Base-by-base conservation (phyloP, 768 basidiomycete genomes). In the Harrya chromipes region DNA sequence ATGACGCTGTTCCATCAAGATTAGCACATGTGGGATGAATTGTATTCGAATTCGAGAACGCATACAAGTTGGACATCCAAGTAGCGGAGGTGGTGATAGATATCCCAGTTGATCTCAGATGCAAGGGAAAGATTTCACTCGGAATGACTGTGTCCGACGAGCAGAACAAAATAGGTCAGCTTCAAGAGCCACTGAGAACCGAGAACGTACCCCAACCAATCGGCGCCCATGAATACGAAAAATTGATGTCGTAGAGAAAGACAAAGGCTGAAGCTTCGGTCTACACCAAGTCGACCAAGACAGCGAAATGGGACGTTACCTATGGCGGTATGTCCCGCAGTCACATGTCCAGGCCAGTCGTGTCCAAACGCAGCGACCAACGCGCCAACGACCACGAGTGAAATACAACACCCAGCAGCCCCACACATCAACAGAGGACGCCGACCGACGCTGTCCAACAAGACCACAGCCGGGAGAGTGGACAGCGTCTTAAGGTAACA, bases 111-210 rank as follows among this genome's bases (percentile, higher is more conserved):
- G 71, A 68, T 24, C 73, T 59, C 13, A 73, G 64, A 38, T 73
- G 70, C 33, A 74, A 50, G n/a, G 73, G 73, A 39, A 74, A 74
- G 29, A 74, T 61, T 52, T 74, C 73, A 24, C 66, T 68, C 12
- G 73, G 72, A 40, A 74, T 62, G 11, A 74, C 69, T 65, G 54
- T 67, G 55, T 54, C 49, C 23, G 23, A 29, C 9, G 13, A 53
- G 57, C 9, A 60, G 29, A 13, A 29, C 29, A 29, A 13, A 13
- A 13, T 11, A 29, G 29, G 29, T 29, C 29, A 29, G 12, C 11
- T 29, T 10, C 29, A 13, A 13, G 12, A 11, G 29, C 12, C 29
- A 29, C 12, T 4, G 6, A 29, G 4, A 29, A 29, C 29, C 10
- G 11, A 58, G 48, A 16, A 45, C 54, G 8, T 52, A 65, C 60